Evolutionary conservation across 495 filamentous ascomycete species (phyloP).

Genomic region (Endocarpon pusillum): DNA sequence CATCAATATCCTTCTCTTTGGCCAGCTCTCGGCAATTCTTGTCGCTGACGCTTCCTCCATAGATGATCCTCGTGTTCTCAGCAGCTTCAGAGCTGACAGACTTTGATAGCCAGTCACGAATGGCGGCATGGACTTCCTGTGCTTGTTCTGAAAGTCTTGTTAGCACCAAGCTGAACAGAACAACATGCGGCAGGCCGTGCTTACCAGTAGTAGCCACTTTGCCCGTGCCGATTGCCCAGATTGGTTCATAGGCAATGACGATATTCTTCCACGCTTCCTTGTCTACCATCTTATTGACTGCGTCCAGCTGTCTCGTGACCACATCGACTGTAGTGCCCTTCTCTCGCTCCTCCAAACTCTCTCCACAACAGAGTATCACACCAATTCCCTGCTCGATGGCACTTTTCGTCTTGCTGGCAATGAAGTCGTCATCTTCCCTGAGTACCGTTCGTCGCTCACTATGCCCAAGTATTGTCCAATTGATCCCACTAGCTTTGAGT

Average conservation of each 20-base stretch:
- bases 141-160: too few relatives aligned
- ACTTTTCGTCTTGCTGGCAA: constrained; percentile 83
- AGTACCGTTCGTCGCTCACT: constrained; percentile 80
- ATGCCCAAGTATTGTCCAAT: constrained; percentile 85
- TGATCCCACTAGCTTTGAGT: constrained; percentile 69
- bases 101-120: constrained; percentile 72
- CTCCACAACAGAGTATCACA: constrained; percentile 93
- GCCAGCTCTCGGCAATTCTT: constrained; percentile 94
- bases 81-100: constrained; percentile 53
- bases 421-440: constrained; percentile 66
- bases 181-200: too few relatives aligned
- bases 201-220: constrained; percentile 90
- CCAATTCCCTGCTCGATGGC: constrained; percentile 72
- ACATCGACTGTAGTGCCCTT: background rate
- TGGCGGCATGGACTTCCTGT: constrained; percentile 85
- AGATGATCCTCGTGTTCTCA: constrained; percentile 75
- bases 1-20: constrained; percentile 86
- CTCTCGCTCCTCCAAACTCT: constrained; percentile 50
- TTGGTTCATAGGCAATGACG: constrained; percentile 95
- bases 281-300: constrained; percentile 41
- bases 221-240: constrained; percentile 98
- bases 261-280: constrained; percentile 79
- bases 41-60: constrained; percentile 90
- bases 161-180: too few relatives aligned
- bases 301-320: constrained; percentile 49